Evolutionary conservation across 345 rosid genomes (phyloP).

Genomic region (Pistacia vera): DNA sequence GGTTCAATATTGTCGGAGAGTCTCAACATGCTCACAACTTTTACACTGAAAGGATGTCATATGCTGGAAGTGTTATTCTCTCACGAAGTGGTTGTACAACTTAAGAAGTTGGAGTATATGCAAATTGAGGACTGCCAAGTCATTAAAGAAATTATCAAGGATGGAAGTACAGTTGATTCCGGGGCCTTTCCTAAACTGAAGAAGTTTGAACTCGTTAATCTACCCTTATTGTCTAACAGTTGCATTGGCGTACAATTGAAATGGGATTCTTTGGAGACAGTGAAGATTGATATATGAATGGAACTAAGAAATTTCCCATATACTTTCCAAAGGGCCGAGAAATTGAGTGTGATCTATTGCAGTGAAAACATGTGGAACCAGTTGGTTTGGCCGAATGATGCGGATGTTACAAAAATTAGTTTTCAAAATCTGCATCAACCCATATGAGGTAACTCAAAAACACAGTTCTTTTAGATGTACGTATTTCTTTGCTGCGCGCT

Average conservation of each 20-base stretch:
- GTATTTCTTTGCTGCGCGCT: too few relatives aligned
- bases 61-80: background rate
- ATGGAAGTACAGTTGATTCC: too few relatives aligned
- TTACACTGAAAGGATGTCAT: background rate
- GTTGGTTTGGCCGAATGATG: background rate
- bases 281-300: too few relatives aligned
- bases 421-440: background rate
- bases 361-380: background rate
- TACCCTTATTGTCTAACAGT: too few relatives aligned
- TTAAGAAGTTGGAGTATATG: background rate
- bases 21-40: background rate
- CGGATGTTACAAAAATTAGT: background rate
- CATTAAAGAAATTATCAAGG: too few relatives aligned
- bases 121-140: background rate
- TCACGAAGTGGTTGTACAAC: background rate
- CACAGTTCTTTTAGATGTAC: too few relatives aligned
- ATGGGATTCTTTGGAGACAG: too few relatives aligned
- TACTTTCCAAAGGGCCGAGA: too few relatives aligned
- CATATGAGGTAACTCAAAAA: background rate
- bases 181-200: too few relatives aligned
- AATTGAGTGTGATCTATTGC: slow-evolving; percentile 7
- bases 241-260: too few relatives aligned
- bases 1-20: background rate
- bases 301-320: too few relatives aligned
- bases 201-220: too few relatives aligned